Base-by-base conservation (phyloP, 306 rosid species). In the Acacia acuminata region DNA sequence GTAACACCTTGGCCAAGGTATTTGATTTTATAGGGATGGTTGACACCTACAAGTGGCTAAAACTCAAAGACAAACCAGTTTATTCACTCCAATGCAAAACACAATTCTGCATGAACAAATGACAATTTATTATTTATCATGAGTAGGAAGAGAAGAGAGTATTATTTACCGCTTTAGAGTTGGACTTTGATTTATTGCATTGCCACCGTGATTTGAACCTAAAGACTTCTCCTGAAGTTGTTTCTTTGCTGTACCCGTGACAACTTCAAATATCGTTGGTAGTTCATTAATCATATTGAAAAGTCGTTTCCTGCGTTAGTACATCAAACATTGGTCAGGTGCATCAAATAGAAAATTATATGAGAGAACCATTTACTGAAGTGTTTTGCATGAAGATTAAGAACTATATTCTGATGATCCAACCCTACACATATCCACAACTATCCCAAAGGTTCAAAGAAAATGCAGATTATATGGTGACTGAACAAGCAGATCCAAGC, bases 241-340 rank as follows among this genome's bases (percentile, higher is more conserved):
- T 78, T 93, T 93, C 89, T 93, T 94, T 20, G 90, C 97, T 67
- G 88, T 51, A 75, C 97, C 98, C 22, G 97, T 88, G 81, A 93
- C 94, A 71, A 91, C 87, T 89, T 94, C 97, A 87, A 84, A 93
- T 83, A 93, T 81, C 45, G 97, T 86, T 76, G 97, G 97, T 77
- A 91, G 88, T 60, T 94, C 97, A 83, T 93, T 94, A 65, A 93
- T 88, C 97, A 94, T 90, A 70, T 84, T 91, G 82, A 93, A 93
- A 45, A 94, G 97, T 34, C 94, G 90, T 76, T 90, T 90, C 93
- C 98, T 94, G 90, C 74, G 89, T 90, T 92, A 97, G 93, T 89
- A 40, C 13, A 36, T 2, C 67, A 73, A 85, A 71, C 34, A 1
- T 30, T 3, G 34, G 34, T 30, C 34, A 2, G 34, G 34, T 2